Conservation (phyloP, 2,329 filamentous ascomycete species). For the Hymenoscyphus linearis region DNA sequence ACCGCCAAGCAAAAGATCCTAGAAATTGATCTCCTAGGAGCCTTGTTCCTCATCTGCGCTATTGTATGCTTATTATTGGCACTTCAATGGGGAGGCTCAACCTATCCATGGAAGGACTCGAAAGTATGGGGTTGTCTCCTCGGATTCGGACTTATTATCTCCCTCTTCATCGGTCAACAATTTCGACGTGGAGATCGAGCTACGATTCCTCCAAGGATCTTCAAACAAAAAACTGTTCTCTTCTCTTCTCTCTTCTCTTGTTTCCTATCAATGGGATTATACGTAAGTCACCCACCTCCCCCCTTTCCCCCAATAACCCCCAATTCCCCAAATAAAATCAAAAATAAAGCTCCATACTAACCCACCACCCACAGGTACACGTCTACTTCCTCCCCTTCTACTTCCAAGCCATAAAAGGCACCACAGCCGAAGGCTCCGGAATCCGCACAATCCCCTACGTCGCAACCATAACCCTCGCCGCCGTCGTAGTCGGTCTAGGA, state of each 20-base stretch:
- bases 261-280: conserved; percentile 33
- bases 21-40: conserved; percentile 44
- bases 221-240: conserved; percentile 36
- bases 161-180: conserved; percentile 37
- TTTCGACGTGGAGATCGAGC: conserved; percentile 42
- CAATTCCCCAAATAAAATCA: too few relatives aligned
- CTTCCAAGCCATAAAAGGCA: conserved; percentile 44
- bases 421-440: conserved; percentile 36
- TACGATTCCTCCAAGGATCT: conserved; percentile 44
- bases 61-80: conserved; percentile 42
- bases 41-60: conserved; percentile 41
- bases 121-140: conserved; percentile 41
- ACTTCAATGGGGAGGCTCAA: conserved; percentile 43
- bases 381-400: conserved; percentile 46
- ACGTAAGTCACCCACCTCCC: conserved; percentile 18
- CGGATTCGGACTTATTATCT: conserved; percentile 33
- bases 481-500: conserved; percentile 36
- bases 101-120: conserved; percentile 40
- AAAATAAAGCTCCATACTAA: too few relatives aligned
- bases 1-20: conserved; percentile 35
- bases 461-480: conserved; percentile 39
- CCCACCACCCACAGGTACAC: conserved; percentile 40
- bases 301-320: too few relatives aligned
- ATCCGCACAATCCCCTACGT: conserved; percentile 40
- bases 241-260: conserved; percentile 32